Conservation (phyloP, 768 basidiomycete genomes). For the Leccinum sublutescens region DNA sequence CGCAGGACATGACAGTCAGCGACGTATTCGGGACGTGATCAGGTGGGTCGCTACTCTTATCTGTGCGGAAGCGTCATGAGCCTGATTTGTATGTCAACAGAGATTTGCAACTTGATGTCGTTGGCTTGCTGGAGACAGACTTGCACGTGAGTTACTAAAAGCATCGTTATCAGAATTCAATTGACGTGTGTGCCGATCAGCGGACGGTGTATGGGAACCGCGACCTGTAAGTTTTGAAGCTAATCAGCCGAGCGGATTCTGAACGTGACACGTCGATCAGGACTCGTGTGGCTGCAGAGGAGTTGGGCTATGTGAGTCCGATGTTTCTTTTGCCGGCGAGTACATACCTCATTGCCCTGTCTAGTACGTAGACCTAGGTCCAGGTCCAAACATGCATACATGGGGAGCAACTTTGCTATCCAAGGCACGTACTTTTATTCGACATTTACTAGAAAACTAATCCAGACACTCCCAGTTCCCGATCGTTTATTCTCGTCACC, state of each 20-base stretch:
- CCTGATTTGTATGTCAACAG: slow-evolving; percentile 28
- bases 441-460: neutral
- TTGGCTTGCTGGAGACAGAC: slow-evolving; percentile 86
- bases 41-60: slow-evolving; percentile 46
- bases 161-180: neutral
- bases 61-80: neutral
- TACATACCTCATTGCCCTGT: slow-evolving; percentile 1
- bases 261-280: slow-evolving; percentile 35
- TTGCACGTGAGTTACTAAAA: slow-evolving; percentile 55
- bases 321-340: neutral
- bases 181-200: slow-evolving; percentile 33
- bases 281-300: slow-evolving; percentile 72
- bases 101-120: slow-evolving; percentile 83
- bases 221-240: slow-evolving; percentile 56
- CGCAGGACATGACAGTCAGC: slow-evolving; percentile 34
- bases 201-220: slow-evolving; percentile 79
- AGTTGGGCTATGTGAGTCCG: slow-evolving; percentile 74
- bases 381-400: slow-evolving; percentile 84
- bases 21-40: slow-evolving; percentile 44
- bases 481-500: slow-evolving; percentile 82
- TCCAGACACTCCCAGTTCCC: slow-evolving; percentile 58
- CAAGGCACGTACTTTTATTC: slow-evolving; percentile 45
- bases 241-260: neutral
- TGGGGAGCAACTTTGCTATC: slow-evolving; percentile 86
- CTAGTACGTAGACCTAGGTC: slow-evolving; percentile 86